phyloP scores from a whole-genome alignment of 2,329 filamentous ascomycete species.

The Paecilomyces variotii region DNA sequence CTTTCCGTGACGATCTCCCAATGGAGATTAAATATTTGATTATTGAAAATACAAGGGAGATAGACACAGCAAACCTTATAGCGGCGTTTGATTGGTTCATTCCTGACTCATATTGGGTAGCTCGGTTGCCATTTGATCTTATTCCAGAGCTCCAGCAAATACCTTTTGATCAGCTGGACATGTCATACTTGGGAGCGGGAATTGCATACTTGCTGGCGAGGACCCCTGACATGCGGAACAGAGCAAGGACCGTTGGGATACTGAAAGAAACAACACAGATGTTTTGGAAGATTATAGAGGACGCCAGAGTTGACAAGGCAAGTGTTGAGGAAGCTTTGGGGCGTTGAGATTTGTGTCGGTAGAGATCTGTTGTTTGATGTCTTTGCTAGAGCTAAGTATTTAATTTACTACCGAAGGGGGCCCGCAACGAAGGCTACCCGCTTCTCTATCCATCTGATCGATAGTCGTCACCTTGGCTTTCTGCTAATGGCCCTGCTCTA shows the following conservation, averaged over 20 bases:
- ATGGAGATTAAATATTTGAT: neutral
- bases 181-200: neutral
- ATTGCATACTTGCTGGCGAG: neutral
- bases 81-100: neutral
- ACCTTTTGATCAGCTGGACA: neutral
- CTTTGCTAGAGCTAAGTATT: too few species aligned
- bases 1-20: neutral
- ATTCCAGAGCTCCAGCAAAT: neutral
- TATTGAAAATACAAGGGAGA: neutral
- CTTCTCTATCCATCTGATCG: too few species aligned
- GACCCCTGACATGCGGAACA: neutral
- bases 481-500: too few species aligned
- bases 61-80: neutral
- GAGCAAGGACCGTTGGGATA: neutral
- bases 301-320: too few species aligned
- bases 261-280: neutral
- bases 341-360: too few species aligned
- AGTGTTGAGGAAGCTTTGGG: too few species aligned
- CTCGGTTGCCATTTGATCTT: neutral
- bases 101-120: neutral
- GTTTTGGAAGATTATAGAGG: neutral
- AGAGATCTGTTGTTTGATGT: too few species aligned
- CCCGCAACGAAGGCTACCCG: too few species aligned
- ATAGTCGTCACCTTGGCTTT: too few species aligned
- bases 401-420: too few species aligned